Evolutionary conservation across 768 basidiomycete genomes (phyloP).

Genomic region (Scleroderma citrinum): DNA sequence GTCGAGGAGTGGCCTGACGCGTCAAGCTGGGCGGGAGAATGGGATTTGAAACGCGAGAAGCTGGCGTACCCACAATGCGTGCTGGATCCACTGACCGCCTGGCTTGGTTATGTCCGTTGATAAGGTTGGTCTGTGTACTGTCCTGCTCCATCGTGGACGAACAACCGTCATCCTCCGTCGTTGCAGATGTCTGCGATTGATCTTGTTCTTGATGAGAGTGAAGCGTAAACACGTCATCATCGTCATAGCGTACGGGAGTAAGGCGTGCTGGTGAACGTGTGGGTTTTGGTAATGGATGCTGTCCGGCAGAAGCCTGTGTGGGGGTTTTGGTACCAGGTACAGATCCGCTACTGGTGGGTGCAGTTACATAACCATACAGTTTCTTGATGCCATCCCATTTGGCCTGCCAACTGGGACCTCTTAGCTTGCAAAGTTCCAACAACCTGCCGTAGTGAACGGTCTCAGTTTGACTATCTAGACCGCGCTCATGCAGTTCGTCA

Average conservation of each 20-base stretch:
- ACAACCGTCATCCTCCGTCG: slow-evolving; percentile 7
- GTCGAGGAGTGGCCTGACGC: slow-evolving; percentile 26
- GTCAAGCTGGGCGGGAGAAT: slow-evolving; percentile 25
- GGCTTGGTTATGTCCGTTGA: slow-evolving; percentile 1
- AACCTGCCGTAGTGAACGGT: slow-evolving; percentile 78
- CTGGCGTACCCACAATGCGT: slow-evolving; percentile 5
- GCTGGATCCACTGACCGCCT: slow-evolving; percentile 10
- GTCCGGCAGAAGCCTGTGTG: slow-evolving; percentile 12
- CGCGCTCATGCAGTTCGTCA: slow-evolving; percentile 66
- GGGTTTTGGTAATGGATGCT: slow-evolving; percentile 12
- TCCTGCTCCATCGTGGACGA: slow-evolving; percentile 20
- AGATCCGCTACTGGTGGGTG: slow-evolving; percentile 7
- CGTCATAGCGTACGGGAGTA: slow-evolving; percentile 29
- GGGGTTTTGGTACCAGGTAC: slow-evolving; percentile 11
- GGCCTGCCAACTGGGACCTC: slow-evolving; percentile 72
- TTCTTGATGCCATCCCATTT: slow-evolving; percentile 74
- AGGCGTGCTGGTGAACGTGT: slow-evolving; percentile 21
- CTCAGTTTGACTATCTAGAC: slow-evolving; percentile 70
- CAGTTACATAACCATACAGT: slow-evolving; percentile 38
- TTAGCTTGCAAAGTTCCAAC: slow-evolving; percentile 76
- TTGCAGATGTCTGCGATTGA: slow-evolving; percentile 15
- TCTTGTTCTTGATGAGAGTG: slow-evolving; percentile 39
- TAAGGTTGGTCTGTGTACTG: slow-evolving; percentile 7
- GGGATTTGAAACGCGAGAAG: slow-evolving; percentile 14
- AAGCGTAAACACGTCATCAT: slow-evolving; percentile 38